Percentiles rank a stretch among this genome's conserved stretches.
These are phyloP conservation scores for Ophiostoma perfectum DNA, from an alignment of 2,329 filamentous ascomycete genomes.

Conservation along the genomic window DNA sequence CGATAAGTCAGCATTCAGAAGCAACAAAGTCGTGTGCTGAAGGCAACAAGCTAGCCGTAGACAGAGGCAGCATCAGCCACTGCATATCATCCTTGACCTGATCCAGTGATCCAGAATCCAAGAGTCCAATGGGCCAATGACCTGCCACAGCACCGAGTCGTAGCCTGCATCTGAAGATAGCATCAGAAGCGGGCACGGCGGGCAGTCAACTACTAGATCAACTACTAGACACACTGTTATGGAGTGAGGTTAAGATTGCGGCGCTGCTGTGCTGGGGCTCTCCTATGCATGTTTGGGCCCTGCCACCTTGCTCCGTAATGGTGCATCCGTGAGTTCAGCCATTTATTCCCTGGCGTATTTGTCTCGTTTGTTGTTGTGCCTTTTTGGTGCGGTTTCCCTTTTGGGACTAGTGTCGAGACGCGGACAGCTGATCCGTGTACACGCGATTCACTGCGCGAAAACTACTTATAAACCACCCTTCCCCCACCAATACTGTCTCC, in stretches of 20 bases:
- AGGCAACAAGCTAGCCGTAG: background rate
- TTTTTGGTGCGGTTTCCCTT: conserved; percentile 23
- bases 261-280: background rate
- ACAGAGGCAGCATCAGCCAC: background rate
- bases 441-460: conserved; percentile 42
- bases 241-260: conserved; percentile 5
- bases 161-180: background rate
- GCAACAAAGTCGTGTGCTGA: too few relatives aligned
- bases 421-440: conserved; percentile 47
- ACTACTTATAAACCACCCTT: conserved; percentile 50
- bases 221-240: background rate
- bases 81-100: background rate
- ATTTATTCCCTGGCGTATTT: conserved; percentile 12
- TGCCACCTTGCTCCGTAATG: background rate
- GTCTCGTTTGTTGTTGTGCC: conserved; percentile 22
- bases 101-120: background rate
- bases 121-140: background rate
- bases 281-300: too few relatives aligned
- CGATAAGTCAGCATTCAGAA: background rate
- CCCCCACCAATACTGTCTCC: conserved; percentile 39
- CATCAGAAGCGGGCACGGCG: background rate
- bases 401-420: conserved; percentile 32
- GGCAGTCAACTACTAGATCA: too few relatives aligned
- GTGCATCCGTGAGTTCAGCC: conserved; percentile 2
- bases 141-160: background rate